These are phyloP conservation scores for Clonostachys chloroleuca DNA, from an alignment of 2,329 filamentous ascomycete species.

Conservation along the genomic window DNA sequence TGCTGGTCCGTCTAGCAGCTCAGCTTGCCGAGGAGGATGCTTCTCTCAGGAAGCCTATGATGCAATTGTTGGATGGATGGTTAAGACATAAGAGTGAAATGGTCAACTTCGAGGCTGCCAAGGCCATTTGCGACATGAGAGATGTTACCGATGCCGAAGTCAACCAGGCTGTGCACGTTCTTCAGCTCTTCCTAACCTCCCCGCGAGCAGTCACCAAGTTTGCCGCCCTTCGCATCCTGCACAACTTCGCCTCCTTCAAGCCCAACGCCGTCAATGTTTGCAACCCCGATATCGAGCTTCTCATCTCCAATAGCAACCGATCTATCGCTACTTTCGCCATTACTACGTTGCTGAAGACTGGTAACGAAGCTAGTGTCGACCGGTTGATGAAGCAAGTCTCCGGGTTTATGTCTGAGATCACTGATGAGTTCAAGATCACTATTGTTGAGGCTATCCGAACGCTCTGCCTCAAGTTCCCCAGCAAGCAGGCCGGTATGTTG, in stretches of 20 bases:
- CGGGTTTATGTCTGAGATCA: slow-evolving; percentile 97
- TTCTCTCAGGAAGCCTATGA: slow-evolving; percentile 90
- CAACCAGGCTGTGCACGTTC: slow-evolving; percentile 85
- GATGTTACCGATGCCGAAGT: slow-evolving; percentile 92
- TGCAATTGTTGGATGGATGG: slow-evolving; percentile 94
- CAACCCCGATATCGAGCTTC: slow-evolving; percentile 94
- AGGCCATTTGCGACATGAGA: slow-evolving; percentile 92
- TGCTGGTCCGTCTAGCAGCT: slow-evolving; percentile 88
- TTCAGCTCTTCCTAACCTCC: slow-evolving; percentile 95
- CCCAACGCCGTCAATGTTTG: slow-evolving; percentile 86
- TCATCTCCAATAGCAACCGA: slow-evolving; percentile 95
- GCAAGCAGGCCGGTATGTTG: slow-evolving; percentile 97
- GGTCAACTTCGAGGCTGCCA: slow-evolving; percentile 99
- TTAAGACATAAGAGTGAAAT: slow-evolving; percentile 97
- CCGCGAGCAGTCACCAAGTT: slow-evolving; percentile 96
- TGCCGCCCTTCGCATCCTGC: slow-evolving; percentile 90
- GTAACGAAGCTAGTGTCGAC: slow-evolving; percentile 95
- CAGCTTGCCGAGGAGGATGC: slow-evolving; percentile 92
- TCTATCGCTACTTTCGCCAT: slow-evolving; percentile 98
- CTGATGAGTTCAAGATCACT: slow-evolving; percentile 99
- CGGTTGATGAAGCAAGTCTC: slow-evolving; percentile 98
- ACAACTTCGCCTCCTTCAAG: slow-evolving; percentile 96
- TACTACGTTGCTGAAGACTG: slow-evolving; percentile 95
- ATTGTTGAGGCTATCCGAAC: slow-evolving; percentile 98
- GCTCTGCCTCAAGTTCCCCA: slow-evolving; percentile 94